Base-by-base conservation (phyloP, 2,329 filamentous ascomycete species). In the Penicillium sp. region DNA sequence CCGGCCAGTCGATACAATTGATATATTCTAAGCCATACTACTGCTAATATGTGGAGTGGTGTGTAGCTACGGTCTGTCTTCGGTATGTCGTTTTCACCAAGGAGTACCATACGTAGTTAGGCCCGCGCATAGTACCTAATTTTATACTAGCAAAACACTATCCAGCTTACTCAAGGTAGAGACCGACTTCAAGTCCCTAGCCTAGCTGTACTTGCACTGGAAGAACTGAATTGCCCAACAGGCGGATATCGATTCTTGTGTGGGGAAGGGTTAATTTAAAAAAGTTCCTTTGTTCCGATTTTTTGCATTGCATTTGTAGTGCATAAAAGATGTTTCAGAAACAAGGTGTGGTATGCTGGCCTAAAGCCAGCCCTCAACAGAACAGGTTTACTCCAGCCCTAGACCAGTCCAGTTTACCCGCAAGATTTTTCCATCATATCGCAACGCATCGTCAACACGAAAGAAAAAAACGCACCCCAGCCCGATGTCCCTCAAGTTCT, bases 341-440 rank as follows among this genome's bases (percentile, higher is more conserved):
- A 63, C 58, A 64, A 60, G 60, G 56, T 43, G 9, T 16, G 14
- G 13, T 16, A 19, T 56, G 49, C 59, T 61, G 61, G 59, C 55
- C 51, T 51, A 47, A 54, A 56, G 59, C 59, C 59, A 55, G 52
- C 58, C 56, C 57, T 62, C 55, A 64, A 31, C 55, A 63, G 60
- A 26, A 64, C 59, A 59, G 31, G 7, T 42, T 51, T 56, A 66
- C 67, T 69, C 62, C 67, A 65, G 64, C 58, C 62, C 16, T 16
- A 16, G 14, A 10, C 61, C 37, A 55, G 51, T n/a, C n/a, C n/a
- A n/a, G n/a, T n/a, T n/a, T 53, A 54, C 55, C 58, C 62, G 55
- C 51, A 61, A 65, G 61, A n/a, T n/a, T n/a, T n/a, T 64, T 63
- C 62, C 61, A 65, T 65, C 62, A 64, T 64, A 61, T 64, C 62